A percentile compares a stretch with the other conserved stretches of the same genome.
Conservation (phyloP, 164 flowering plant genomes). For the Macadamia integrifolia region DNA sequence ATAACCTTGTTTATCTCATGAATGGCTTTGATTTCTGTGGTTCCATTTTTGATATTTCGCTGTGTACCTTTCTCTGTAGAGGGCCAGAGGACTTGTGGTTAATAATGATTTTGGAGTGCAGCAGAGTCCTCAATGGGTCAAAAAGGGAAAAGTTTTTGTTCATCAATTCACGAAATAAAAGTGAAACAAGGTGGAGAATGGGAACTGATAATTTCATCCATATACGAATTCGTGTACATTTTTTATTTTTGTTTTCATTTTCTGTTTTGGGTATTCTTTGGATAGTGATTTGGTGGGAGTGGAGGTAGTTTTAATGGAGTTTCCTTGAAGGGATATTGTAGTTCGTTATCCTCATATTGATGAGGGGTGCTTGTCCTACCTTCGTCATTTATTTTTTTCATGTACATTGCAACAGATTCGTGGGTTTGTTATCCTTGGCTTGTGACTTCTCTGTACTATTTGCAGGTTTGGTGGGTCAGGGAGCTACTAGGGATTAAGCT, state of each 20-base stretch:
- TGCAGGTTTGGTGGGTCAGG: conserved; percentile 46
- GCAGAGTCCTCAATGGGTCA: no score
- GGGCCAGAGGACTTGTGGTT: no score
- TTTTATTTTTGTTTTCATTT: neutral
- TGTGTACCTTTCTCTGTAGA: no score
- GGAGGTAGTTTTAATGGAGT: conserved; percentile 13
- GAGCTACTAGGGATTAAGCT: conserved; percentile 24
- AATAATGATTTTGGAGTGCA: no score
- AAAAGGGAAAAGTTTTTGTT: no score
- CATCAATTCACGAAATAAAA: no score
- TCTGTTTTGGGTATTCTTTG: neutral
- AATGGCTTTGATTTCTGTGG: neutral
- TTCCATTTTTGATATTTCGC: no score
- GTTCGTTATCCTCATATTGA: conserved; percentile 2
- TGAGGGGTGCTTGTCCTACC: neutral
- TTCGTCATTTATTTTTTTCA: conserved; percentile 7
- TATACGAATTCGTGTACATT: neutral
- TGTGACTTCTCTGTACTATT: conserved; percentile 19
- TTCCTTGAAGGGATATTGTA: conserved; percentile 12
- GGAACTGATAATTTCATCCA: neutral
- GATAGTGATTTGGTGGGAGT: conserved; percentile 12
- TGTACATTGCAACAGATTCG: neutral
- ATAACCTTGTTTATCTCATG: neutral
- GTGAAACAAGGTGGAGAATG: neutral
- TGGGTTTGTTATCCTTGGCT: neutral